Evolutionary conservation across 805 yeast genomes (phyloP).

Genomic region (Starmerella kuoi): DNA sequence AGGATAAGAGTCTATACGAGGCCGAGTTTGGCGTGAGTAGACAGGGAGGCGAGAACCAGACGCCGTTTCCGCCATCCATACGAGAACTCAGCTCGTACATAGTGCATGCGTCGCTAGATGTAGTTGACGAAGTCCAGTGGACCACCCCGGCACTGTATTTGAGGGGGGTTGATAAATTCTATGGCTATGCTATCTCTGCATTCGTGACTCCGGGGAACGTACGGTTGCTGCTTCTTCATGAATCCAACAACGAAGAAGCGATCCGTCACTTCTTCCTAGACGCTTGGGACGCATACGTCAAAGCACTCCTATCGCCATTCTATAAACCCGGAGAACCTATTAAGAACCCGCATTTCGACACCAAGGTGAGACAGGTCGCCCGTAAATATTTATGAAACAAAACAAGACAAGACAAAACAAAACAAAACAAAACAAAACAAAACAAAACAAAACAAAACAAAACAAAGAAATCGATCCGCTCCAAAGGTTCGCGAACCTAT

Average conservation of each 20-base stretch:
- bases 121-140: slow-evolving; percentile 89
- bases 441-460: no score
- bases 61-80: slow-evolving; percentile 53
- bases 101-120: slow-evolving; percentile 75
- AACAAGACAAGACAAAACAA: not conserved
- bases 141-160: slow-evolving; percentile 49
- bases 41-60: slow-evolving; percentile 51
- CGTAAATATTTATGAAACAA: slow-evolving; percentile 50
- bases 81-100: slow-evolving; percentile 78
- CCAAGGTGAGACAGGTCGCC: slow-evolving; percentile 57
- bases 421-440: not conserved
- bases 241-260: slow-evolving; percentile 51
- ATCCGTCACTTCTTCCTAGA: slow-evolving; percentile 77
- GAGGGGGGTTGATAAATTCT: slow-evolving; percentile 73
- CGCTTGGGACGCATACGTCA: slow-evolving; percentile 76
- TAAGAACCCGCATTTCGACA: slow-evolving; percentile 60
- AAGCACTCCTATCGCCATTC: slow-evolving; percentile 76
- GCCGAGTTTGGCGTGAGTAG: slow-evolving; percentile 70
- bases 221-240: slow-evolving; percentile 63
- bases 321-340: slow-evolving; percentile 67
- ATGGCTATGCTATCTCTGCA: slow-evolving; percentile 71
- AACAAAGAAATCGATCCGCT: no score
- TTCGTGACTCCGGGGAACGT: slow-evolving; percentile 80
- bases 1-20: slow-evolving; percentile 78
- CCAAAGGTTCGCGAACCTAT: no score